These are phyloP conservation scores for Penicillium sp. DNA, from an alignment of 2,329 filamentous ascomycete genomes.

Conservation along the genomic window DNA sequence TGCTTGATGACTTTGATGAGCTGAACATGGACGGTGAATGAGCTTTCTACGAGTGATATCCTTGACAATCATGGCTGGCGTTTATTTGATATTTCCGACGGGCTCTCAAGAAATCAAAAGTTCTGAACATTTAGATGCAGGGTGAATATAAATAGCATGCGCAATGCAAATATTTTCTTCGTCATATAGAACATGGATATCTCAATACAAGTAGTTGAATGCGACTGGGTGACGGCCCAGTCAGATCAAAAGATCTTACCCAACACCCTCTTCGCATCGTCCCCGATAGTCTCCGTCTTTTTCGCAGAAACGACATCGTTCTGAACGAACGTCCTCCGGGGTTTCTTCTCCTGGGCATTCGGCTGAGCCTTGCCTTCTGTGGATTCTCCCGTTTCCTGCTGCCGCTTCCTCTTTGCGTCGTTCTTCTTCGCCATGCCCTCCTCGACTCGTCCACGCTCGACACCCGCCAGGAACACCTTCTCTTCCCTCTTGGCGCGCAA, in stretches of 20 bases:
- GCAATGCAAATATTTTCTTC: constrained; percentile 4
- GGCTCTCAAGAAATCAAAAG: constrained; percentile 1
- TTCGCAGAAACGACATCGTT: constrained; percentile 43
- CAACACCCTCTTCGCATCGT: constrained; percentile 49
- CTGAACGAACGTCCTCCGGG: constrained; percentile 47
- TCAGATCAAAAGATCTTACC: constrained; percentile 51
- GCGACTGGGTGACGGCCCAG: too few relatives aligned
- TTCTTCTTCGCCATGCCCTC: constrained; percentile 52
- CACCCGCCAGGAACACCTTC: constrained; percentile 48
- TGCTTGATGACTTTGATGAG: constrained; percentile 36
- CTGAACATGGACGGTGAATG: constrained; percentile 59
- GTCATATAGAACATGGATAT: constrained; percentile 7
- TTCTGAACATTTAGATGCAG: constrained; percentile 2
- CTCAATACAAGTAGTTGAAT: neutral
- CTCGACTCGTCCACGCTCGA: constrained; percentile 45
- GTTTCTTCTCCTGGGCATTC: constrained; percentile 13
- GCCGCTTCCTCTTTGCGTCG: constrained; percentile 42
- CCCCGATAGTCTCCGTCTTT: constrained; percentile 34
- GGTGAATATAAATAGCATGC: neutral
- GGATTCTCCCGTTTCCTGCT: constrained; percentile 25
- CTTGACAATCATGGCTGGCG: constrained; percentile 35
- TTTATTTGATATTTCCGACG: constrained; percentile 21
- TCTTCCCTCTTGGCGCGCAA: constrained; percentile 48
- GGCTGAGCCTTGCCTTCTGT: constrained; percentile 9
- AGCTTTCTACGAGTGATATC: constrained; percentile 28